These are phyloP conservation scores for Pyrus betulifolia DNA, from an alignment of 306 rosid species.

Conservation along the genomic window DNA sequence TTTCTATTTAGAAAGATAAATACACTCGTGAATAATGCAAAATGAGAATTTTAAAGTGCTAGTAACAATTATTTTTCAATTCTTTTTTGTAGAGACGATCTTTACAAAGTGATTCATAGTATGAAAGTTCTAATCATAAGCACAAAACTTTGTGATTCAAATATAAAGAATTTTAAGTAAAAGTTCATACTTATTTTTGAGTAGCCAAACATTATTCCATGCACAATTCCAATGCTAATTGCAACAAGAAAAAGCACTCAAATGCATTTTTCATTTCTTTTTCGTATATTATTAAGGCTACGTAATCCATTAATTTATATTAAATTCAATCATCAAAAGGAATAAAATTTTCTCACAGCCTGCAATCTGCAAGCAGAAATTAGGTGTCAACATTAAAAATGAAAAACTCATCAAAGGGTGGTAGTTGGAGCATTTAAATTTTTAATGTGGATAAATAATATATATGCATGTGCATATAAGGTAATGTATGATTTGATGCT, in stretches of 20 bases:
- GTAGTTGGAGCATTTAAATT: background rate
- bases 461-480: background rate
- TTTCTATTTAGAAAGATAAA: no score
- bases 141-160: no score
- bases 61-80: no score
- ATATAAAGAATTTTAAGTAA: no score
- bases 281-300: background rate
- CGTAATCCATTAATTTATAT: background rate
- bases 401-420: background rate
- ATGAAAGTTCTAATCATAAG: no score
- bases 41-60: no score
- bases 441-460: background rate
- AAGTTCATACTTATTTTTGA: no score
- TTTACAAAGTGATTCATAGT: no score
- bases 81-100: no score
- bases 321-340: constrained; percentile 1
- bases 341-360: background rate
- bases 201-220: background rate
- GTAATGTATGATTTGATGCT: background rate
- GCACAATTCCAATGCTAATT: background rate
- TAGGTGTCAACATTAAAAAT: constrained; percentile 2
- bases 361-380: background rate
- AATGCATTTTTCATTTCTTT: background rate
- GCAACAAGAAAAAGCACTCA: background rate
- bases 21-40: no score